Base-by-base conservation (phyloP, 768 basidiomycete genomes). In the Lactarius vividus region DNA sequence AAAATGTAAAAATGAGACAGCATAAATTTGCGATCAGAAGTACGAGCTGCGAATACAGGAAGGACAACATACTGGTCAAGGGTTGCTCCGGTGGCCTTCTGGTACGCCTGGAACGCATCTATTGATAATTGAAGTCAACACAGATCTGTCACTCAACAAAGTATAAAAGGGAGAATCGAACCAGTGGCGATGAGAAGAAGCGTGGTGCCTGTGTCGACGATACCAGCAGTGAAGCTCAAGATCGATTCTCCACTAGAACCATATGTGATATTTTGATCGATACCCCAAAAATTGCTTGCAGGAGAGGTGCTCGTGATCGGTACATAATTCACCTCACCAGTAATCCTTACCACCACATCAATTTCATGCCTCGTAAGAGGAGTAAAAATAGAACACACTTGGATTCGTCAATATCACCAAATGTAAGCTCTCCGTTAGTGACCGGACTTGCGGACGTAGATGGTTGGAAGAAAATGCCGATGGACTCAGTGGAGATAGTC, bases 141-240 rank as follows among this genome's bases (percentile, higher is more conserved):
- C 29, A 2, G 10, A 28, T n/a, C 18, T 5, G 20, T 18, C 20
- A 18, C 16, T 42, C 20, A 18, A 46, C 33, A 7, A 35, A 20
- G 42, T 3, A 8, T 23, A 3, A 46, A n/a, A 16, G 42, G 16
- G 23, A 61, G 49, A 40, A 18, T 4, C 71, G 40, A 42, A 72
- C 71, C 64, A 2, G 83, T 83, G 13, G 85, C 84, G 63, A 87
- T 73, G 59, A 86, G 76, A 4, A 86, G 71, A 42, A 85, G 75
- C n/a, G 85, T 84, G 37, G 85, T 84, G 54, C 83, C 81, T 33
- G 81, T 82, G 71, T 84, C 83, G 44, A 84, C 80, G 66, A 84
- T 83, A 18, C 84, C 84, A 4, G 82, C 72, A 46, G 79, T 77
- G 37, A 62, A 68, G n/a, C 70, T 65, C 29, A 80, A 70, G 35